Evolutionary conservation across 179 eudicot genomes (phyloP).

Genomic region (Vitellaria paradoxa): DNA sequence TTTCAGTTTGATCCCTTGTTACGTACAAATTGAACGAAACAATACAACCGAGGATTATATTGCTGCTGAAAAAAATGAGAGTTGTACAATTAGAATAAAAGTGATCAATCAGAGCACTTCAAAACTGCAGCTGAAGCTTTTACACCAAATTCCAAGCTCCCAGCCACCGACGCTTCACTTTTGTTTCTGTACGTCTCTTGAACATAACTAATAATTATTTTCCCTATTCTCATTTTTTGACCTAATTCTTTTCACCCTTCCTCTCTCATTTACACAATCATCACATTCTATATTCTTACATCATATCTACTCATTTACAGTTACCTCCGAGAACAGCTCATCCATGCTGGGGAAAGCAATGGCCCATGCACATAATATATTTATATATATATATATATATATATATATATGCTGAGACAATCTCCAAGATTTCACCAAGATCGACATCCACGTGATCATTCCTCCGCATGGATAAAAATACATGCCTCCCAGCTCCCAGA

Average conservation of each 20-base stretch:
- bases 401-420: not conserved
- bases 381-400: too few relatives aligned
- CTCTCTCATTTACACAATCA: slow-evolving; percentile 33
- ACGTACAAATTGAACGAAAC: not conserved
- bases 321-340: slow-evolving; percentile 12
- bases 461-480: not conserved
- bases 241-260: slow-evolving; percentile 24
- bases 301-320: slow-evolving; percentile 32
- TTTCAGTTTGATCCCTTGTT: too few relatives aligned
- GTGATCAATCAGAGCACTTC: slow-evolving; percentile 14
- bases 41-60: slow-evolving; percentile 14
- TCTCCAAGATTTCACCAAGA: slow-evolving; percentile 3
- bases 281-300: slow-evolving; percentile 30
- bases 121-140: slow-evolving; percentile 36
- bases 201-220: too few relatives aligned
- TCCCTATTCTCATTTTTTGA: not conserved
- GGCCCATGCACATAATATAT: slow-evolving; percentile 1
- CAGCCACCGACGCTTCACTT: too few relatives aligned
- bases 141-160: too few relatives aligned
- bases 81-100: slow-evolving; percentile 10
- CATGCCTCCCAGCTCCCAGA: slow-evolving; percentile 2
- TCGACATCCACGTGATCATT: not conserved
- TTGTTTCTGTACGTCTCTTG: too few relatives aligned
- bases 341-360: slow-evolving; percentile 10
- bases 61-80: not conserved